phyloP scores from a whole-genome alignment of 2,329 filamentous ascomycete species.

The Phaeoacremonium minimum region DNA sequence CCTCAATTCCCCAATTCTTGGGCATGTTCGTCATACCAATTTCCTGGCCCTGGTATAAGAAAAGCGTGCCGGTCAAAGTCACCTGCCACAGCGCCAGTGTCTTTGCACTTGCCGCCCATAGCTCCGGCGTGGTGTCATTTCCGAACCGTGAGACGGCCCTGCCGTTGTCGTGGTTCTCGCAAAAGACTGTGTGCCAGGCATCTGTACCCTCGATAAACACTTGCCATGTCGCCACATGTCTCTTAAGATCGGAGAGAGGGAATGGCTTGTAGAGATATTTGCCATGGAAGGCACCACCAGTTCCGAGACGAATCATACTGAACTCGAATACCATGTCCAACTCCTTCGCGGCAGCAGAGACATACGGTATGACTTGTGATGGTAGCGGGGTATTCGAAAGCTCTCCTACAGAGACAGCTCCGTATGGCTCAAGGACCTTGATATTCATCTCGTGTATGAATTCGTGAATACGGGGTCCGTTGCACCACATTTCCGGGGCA shows the following conservation, averaged over 20 bases:
- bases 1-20: conserved; percentile 40
- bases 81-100: conserved; percentile 46
- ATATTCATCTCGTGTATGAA: conserved; percentile 56
- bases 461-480: conserved; percentile 59
- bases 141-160: conserved; percentile 53
- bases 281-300: conserved; percentile 37
- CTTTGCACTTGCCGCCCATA: conserved; percentile 42
- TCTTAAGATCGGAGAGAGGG: conserved; percentile 37
- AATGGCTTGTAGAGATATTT: conserved; percentile 48
- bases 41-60: conserved; percentile 58
- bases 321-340: conserved; percentile 48
- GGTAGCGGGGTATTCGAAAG: conserved; percentile 51
- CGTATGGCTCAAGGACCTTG: conserved; percentile 47
- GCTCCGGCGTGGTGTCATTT: conserved; percentile 34
- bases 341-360: conserved; percentile 46
- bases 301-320: conserved; percentile 32
- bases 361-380: conserved; percentile 48
- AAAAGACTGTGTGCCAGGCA: conserved; percentile 56
- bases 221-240: conserved; percentile 41
- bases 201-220: conserved; percentile 42
- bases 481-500: conserved; percentile 48
- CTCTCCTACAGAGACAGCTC: conserved; percentile 60
- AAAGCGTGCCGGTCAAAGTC: conserved; percentile 48
- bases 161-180: conserved; percentile 62
- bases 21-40: conserved; percentile 58